A percentile compares a stretch with the other conserved stretches of the same genome.
Evolutionary conservation across 2,329 filamentous ascomycete genomes (phyloP).

Genomic region (Cadophora sp.): DNA sequence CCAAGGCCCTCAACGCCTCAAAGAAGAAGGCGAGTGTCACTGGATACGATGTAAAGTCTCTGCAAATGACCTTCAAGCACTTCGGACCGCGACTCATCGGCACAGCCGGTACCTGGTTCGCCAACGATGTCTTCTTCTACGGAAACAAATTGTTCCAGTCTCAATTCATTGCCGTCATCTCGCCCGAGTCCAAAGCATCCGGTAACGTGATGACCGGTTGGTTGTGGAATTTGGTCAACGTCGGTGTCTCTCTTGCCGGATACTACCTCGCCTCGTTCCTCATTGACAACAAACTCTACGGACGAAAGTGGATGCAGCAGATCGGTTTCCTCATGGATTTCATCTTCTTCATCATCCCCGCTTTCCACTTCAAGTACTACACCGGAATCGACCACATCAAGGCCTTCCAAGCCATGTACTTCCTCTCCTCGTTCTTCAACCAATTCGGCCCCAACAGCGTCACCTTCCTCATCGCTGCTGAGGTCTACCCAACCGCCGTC

Average conservation of each 20-base stretch:
- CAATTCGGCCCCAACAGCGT: slow-evolving; percentile 94
- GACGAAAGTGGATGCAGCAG: slow-evolving; percentile 95
- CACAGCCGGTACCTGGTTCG: slow-evolving; percentile 90
- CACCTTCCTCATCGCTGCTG: slow-evolving; percentile 93
- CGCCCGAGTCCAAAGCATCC: slow-evolving; percentile 58
- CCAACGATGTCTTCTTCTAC: slow-evolving; percentile 99
- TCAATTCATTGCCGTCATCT: slow-evolving; percentile 86
- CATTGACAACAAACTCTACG: slow-evolving; percentile 72
- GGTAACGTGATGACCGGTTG: slow-evolving; percentile 81
- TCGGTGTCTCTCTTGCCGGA: slow-evolving; percentile 81
- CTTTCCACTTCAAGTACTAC: slow-evolving; percentile 88
- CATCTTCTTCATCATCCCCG: slow-evolving; percentile 90
- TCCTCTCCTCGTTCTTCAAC: slow-evolving; percentile 97
- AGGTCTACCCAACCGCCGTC: slow-evolving; percentile 94
- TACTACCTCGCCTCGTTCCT: slow-evolving; percentile 80
- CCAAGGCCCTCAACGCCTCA: slow-evolving; percentile 78
- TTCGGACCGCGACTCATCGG: slow-evolving; percentile 88
- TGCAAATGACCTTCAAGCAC: slow-evolving; percentile 78
- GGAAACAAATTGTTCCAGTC: slow-evolving; percentile 98
- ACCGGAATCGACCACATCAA: slow-evolving; percentile 73
- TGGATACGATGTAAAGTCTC: slow-evolving; percentile 87
- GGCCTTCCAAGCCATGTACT: slow-evolving; percentile 98
- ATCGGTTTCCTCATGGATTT: slow-evolving; percentile 93
- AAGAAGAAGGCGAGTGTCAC: slow-evolving; percentile 90
- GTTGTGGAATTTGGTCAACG: slow-evolving; percentile 93